Evolutionary conservation across 2,329 filamentous ascomycete species (phyloP).

Genomic region (Epicoccum sorghinum): DNA sequence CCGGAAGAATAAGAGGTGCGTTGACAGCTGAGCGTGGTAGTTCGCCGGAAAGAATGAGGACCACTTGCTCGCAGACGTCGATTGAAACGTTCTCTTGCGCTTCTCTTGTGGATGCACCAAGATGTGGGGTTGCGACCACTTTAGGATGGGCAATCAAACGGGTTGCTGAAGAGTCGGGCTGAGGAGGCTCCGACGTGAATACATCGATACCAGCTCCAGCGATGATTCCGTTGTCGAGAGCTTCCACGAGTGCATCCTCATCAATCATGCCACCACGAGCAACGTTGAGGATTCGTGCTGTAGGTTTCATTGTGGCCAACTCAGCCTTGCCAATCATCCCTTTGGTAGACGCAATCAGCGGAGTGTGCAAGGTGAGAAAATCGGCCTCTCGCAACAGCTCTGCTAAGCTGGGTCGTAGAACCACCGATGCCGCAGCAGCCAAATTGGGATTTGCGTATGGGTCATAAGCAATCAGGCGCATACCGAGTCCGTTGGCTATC

Average conservation of each 20-base stretch:
- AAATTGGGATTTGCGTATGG: constrained; percentile 79
- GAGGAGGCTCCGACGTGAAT: constrained; percentile 75
- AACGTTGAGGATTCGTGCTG: constrained; percentile 77
- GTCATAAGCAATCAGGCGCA: constrained; percentile 76
- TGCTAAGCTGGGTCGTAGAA: constrained; percentile 62
- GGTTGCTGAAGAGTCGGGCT: constrained; percentile 63
- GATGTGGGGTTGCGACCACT: constrained; percentile 78
- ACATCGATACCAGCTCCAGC: constrained; percentile 81
- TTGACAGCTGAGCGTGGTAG: constrained; percentile 80
- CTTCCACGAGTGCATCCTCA: constrained; percentile 72
- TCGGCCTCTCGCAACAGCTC: constrained; percentile 71
- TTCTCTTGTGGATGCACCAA: constrained; percentile 80
- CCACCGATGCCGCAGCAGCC: constrained; percentile 70
- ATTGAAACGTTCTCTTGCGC: constrained; percentile 84
- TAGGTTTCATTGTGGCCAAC: constrained; percentile 72
- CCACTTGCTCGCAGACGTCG: constrained; percentile 81
- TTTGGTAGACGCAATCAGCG: constrained; percentile 76
- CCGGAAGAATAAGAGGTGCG: constrained; percentile 78
- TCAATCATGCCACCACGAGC: constrained; percentile 82
- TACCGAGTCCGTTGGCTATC: constrained; percentile 78
- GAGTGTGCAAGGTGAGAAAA: constrained; percentile 82
- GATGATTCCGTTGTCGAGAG: constrained; percentile 72
- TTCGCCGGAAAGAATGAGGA: constrained; percentile 73
- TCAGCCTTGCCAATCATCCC: constrained; percentile 74
- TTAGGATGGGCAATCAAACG: constrained; percentile 71